Percentiles rank a stretch among this genome's conserved stretches.
These are phyloP conservation scores for Hypoxylon subgilvum DNA, from an alignment of 495 filamentous ascomycete species.

Conservation along the genomic window DNA sequence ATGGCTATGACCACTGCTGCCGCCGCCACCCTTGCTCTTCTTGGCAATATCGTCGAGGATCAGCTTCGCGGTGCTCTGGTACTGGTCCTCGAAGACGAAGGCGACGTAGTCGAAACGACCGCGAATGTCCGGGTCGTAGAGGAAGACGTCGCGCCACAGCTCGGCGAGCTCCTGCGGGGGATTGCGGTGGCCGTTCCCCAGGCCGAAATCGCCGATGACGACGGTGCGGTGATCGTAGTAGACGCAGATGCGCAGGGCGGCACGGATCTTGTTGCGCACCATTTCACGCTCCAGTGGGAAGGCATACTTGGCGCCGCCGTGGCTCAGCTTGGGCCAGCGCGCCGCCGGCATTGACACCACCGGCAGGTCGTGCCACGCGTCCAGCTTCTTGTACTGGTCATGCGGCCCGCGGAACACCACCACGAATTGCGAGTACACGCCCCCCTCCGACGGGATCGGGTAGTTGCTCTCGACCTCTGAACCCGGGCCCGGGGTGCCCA, in stretches of 20 bases:
- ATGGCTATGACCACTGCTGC: slow-evolving; percentile 11
- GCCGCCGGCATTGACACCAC: slow-evolving; percentile 75
- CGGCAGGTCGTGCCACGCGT: slow-evolving; percentile 60
- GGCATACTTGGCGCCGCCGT: slow-evolving; percentile 67
- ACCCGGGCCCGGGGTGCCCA: slow-evolving; percentile 60
- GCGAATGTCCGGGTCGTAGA: slow-evolving; percentile 68
- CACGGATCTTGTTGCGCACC: slow-evolving; percentile 73
- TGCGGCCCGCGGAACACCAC: slow-evolving; percentile 58
- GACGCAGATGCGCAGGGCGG: slow-evolving; percentile 69
- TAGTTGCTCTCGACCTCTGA: slow-evolving; percentile 60
- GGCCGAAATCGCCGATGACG: slow-evolving; percentile 73
- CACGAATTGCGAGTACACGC: slow-evolving; percentile 69
- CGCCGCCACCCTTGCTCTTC: slow-evolving; percentile 46
- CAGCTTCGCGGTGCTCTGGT: slow-evolving; percentile 51
- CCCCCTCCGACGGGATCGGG: slow-evolving; percentile 68
- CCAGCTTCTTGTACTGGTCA: slow-evolving; percentile 54
- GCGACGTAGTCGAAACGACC: slow-evolving; percentile 71
- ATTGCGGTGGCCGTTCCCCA: slow-evolving; percentile 72
- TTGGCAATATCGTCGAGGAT: slow-evolving; percentile 57
- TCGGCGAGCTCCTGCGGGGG: slow-evolving; percentile 69
- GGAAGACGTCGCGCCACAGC: slow-evolving; percentile 71
- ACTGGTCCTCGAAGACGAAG: slow-evolving; percentile 68
- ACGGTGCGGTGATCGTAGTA: slow-evolving; percentile 63
- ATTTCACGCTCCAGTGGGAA: slow-evolving; percentile 71
- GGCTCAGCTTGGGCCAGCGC: slow-evolving; percentile 71